These are phyloP conservation scores for Kwoniella dendrophila DNA, from an alignment of 768 basidiomycete genomes.

Conservation along the genomic window DNA sequence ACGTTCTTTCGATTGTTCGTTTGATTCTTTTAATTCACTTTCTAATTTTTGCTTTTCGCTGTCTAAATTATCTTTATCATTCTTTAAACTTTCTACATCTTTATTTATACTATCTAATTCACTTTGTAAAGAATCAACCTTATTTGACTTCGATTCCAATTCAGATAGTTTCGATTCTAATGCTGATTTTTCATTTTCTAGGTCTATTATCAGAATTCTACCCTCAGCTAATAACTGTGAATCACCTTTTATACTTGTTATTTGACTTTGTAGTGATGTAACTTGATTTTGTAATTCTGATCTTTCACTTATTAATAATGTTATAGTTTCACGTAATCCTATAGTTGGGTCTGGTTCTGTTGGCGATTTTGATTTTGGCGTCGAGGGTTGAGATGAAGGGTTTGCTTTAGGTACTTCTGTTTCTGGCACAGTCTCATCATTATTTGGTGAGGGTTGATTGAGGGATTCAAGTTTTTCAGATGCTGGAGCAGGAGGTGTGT, in stretches of 20 bases:
- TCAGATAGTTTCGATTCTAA: slow-evolving; percentile 23
- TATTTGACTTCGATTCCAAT: slow-evolving; percentile 8
- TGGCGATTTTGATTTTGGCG: background rate
- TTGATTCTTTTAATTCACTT: slow-evolving; percentile 15
- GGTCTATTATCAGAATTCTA: slow-evolving; percentile 28
- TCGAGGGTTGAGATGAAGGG: too few relatives aligned
- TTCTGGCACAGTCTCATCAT: background rate
- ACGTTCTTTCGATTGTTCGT: slow-evolving; percentile 21
- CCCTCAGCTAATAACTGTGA: slow-evolving; percentile 41
- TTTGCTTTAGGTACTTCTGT: background rate
- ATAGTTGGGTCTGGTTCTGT: slow-evolving; percentile 14
- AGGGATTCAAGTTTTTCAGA: background rate
- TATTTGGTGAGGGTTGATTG: background rate
- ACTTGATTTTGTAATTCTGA: slow-evolving; percentile 42
- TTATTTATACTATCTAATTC: slow-evolving; percentile 11
- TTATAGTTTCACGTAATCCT: slow-evolving; percentile 44
- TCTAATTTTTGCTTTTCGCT: slow-evolving; percentile 21
- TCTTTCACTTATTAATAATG: slow-evolving; percentile 42
- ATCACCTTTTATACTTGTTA: slow-evolving; percentile 30
- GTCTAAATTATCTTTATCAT: slow-evolving; percentile 16
- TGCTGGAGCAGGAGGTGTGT: background rate
- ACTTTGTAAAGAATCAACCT: slow-evolving; percentile 10
- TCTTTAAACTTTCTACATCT: slow-evolving; percentile 16
- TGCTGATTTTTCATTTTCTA: slow-evolving; percentile 39
- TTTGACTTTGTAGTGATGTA: slow-evolving; percentile 19